Evolutionary conservation across 129 eudicot genomes (phyloP).

Genomic region (Flaveria robusta): DNA sequence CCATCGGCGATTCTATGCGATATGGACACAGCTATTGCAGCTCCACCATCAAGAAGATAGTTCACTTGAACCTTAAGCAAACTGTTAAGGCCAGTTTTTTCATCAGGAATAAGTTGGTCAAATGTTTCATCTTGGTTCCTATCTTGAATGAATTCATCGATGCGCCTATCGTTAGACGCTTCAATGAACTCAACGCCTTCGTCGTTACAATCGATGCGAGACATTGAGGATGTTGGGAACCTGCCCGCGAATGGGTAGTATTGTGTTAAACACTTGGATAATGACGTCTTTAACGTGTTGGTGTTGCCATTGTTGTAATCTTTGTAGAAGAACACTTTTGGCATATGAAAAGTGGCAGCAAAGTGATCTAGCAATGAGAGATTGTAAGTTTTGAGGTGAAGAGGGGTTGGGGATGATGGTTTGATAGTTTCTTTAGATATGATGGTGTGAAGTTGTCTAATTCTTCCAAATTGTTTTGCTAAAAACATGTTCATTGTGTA

Average conservation of each 20-base stretch:
- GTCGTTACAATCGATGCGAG: slow-evolving; percentile 10
- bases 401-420: slow-evolving; percentile 30
- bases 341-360: slow-evolving; percentile 11
- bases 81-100: background rate
- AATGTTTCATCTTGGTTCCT: slow-evolving; percentile 3
- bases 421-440: slow-evolving; percentile 14
- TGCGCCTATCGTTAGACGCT: background rate
- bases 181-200: slow-evolving; percentile 14
- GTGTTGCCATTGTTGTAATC: background rate
- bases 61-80: background rate
- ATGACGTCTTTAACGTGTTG: slow-evolving; percentile 8
- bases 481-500: background rate
- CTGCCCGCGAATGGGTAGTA: slow-evolving; percentile 34
- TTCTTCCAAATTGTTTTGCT: background rate
- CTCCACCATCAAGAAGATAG: slow-evolving; percentile 7
- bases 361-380: slow-evolving; percentile 14
- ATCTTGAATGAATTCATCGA: background rate
- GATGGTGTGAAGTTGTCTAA: slow-evolving; percentile 15
- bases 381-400: slow-evolving; percentile 21
- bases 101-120: background rate
- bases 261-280: slow-evolving; percentile 22
- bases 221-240: background rate
- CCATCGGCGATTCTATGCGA: slow-evolving; percentile 5
- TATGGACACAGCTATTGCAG: background rate
- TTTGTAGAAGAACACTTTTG: slow-evolving; percentile 18